Conservation (phyloP, 2,329 filamentous ascomycete genomes). For the Aurifilum marmelostoma region DNA sequence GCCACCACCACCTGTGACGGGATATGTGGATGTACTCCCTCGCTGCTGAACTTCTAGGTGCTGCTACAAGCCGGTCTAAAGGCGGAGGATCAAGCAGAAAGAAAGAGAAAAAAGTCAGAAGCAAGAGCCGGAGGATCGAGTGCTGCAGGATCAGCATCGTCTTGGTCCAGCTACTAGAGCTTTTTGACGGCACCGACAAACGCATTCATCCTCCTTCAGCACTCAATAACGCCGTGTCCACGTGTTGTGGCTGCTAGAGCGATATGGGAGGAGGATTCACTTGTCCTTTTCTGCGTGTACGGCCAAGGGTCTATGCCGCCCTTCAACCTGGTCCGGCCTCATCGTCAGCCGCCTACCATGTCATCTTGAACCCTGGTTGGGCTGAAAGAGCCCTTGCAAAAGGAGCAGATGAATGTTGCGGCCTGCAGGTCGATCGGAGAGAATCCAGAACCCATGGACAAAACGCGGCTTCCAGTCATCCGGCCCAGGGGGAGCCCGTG, state of each 20-base stretch:
- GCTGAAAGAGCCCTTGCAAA: constrained; percentile 3
- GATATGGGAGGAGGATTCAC: neutral
- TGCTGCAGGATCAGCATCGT: constrained; percentile 1
- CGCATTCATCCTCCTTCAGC: neutral
- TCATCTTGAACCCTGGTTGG: neutral
- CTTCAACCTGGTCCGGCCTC: neutral
- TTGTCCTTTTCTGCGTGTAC: neutral
- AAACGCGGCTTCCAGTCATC: neutral
- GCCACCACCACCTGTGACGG: neutral
- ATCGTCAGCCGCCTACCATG: neutral
- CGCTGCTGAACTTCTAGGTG: neutral
- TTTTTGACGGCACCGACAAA: neutral
- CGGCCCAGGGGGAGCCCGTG: too few species aligned
- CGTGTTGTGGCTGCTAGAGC: neutral
- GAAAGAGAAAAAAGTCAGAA: neutral
- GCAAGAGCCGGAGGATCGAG: neutral
- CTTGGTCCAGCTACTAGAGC: neutral
- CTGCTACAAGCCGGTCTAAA: neutral
- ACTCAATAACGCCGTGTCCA: neutral
- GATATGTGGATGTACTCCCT: neutral
- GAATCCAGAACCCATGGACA: neutral
- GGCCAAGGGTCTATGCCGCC: neutral
- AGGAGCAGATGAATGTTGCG: neutral
- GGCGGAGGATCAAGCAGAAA: neutral
- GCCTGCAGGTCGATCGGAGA: neutral